Conservation (phyloP, 192 early-diverging fungal species). For the Chytriomyces sp. region DNA sequence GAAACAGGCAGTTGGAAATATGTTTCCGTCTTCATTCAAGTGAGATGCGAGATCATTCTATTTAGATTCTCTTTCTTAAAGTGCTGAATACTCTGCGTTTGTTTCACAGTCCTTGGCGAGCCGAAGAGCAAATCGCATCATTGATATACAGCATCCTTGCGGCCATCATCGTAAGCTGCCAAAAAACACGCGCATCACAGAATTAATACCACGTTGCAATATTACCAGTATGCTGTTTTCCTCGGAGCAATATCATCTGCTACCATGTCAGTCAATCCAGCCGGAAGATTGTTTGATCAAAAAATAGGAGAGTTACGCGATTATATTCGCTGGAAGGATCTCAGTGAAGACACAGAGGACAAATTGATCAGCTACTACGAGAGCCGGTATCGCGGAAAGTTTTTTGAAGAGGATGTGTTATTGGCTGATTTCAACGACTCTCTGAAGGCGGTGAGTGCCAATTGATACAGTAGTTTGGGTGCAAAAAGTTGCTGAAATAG, state of each 20-base stretch:
- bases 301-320: slow-evolving; percentile 41
- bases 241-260: slow-evolving; percentile 30
- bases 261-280: slow-evolving; percentile 23
- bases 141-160: slow-evolving; percentile 2
- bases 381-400: slow-evolving; percentile 42
- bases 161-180: slow-evolving; percentile 1
- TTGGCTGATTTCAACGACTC: slow-evolving; percentile 38
- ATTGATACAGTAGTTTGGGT: background rate
- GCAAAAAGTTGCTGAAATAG: background rate
- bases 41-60: background rate
- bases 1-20: slow-evolving; percentile 19
- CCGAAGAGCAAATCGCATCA: slow-evolving; percentile 7
- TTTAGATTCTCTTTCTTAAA: too few species aligned
- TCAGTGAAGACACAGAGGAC: slow-evolving; percentile 12
- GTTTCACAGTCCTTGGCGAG: slow-evolving; percentile 1
- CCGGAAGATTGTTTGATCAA: slow-evolving; percentile 25
- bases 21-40: slow-evolving; percentile 31
- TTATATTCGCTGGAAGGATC: slow-evolving; percentile 30
- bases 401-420: slow-evolving; percentile 33
- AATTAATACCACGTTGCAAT: too few species aligned
- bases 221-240: slow-evolving; percentile 17
- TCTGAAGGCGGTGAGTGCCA: slow-evolving; percentile 26
- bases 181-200: too few species aligned
- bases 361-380: slow-evolving; percentile 40
- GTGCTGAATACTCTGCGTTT: background rate